A percentile compares a stretch with the other conserved stretches of the same genome.
These are phyloP conservation scores for Daldinia grandis DNA, from an alignment of 495 filamentous ascomycete species.

Conservation along the genomic window DNA sequence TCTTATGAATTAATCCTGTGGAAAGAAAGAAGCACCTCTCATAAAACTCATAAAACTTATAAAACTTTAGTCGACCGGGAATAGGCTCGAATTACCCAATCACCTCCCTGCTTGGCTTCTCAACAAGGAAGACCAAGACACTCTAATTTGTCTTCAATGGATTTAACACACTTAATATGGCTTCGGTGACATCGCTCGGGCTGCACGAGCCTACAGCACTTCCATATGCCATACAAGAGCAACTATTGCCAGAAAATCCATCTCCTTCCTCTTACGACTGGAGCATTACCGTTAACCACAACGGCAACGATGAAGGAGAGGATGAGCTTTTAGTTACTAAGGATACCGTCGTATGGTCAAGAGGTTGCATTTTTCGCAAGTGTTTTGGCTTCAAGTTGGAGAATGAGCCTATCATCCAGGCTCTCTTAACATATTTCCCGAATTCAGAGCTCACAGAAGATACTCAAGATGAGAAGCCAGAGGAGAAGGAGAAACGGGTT, in stretches of 20 bases:
- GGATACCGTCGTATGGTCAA: constrained; percentile 88
- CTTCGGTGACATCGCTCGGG: constrained; percentile 85
- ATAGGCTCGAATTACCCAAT: neutral
- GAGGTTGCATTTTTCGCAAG: constrained; percentile 83
- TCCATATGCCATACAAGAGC: constrained; percentile 82
- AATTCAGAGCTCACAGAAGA: constrained; percentile 55
- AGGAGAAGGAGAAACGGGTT: constrained; percentile 26
- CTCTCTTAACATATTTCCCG: constrained; percentile 83
- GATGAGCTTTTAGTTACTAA: constrained; percentile 91
- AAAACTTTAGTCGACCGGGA: neutral
- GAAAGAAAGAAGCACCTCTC: neutral
- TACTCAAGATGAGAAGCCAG: constrained; percentile 2
- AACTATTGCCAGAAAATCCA: constrained; percentile 75
- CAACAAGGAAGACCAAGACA: neutral
- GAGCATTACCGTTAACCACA: constrained; percentile 62
- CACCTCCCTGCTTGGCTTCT: neutral
- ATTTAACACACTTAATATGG: constrained; percentile 65
- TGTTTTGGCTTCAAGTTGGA: constrained; percentile 88
- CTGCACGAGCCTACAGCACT: constrained; percentile 85
- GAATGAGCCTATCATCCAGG: constrained; percentile 83
- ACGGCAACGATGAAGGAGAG: constrained; percentile 58
- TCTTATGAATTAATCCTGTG: neutral
- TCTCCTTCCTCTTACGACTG: constrained; percentile 75
- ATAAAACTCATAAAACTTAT: neutral
- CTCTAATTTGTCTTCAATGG: constrained; percentile 29